A percentile compares a stretch with the other conserved stretches of the same genome.
Conservation (phyloP, 352 stramenopile genomes). For the Pilasporangium apinafurcum region DNA sequence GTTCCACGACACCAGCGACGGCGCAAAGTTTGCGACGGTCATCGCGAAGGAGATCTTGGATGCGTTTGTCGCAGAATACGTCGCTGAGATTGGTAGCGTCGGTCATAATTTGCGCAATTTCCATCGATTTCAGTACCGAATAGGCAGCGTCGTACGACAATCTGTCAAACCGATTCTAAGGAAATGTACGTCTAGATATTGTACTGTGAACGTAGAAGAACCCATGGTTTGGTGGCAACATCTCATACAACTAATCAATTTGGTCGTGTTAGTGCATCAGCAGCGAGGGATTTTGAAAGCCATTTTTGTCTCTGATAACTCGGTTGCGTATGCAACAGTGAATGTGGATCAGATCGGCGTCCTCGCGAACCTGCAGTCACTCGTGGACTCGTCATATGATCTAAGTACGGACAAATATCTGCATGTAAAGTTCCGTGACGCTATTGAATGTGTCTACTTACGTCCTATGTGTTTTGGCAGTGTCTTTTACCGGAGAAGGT, state of each 20-base stretch:
- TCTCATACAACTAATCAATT: not conserved
- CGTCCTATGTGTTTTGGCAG: conserved; percentile 16
- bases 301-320: conserved; percentile 84
- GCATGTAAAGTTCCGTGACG: not conserved
- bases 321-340: conserved; percentile 72
- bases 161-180: conserved; percentile 79
- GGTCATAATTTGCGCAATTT: conserved; percentile 91
- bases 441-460: not conserved
- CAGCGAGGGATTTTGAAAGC: conserved; percentile 85
- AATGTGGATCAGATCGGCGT: conserved; percentile 90
- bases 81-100: conserved; percentile 66
- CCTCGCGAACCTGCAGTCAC: conserved; percentile 84
- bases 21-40: conserved; percentile 76
- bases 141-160: conserved; percentile 75
- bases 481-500: conserved; percentile 76
- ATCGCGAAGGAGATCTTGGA: conserved; percentile 85
- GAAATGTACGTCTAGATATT: conserved; percentile 44
- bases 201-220: conserved; percentile 1
- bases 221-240: not conserved
- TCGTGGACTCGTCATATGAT: conserved; percentile 81
- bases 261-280: conserved; percentile 61
- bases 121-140: conserved; percentile 84
- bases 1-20: conserved; percentile 85
- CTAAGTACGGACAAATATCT: conserved; percentile 86
- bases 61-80: conserved; percentile 77